Evolutionary conservation across 441 rosid genomes (phyloP).

Genomic region (Brassica balearica): DNA sequence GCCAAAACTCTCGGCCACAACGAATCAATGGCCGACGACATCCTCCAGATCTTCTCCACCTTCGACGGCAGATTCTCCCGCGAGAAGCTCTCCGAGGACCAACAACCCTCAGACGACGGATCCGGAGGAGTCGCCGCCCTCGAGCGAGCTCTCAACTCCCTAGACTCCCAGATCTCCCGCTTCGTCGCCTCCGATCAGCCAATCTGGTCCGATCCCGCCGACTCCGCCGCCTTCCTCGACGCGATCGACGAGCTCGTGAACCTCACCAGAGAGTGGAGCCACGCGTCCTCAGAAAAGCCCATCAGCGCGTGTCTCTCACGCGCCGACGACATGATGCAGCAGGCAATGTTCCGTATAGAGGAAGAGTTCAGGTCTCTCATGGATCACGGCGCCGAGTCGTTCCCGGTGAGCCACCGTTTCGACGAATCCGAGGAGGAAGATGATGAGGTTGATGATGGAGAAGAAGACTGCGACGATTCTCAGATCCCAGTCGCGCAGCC

Average conservation of each 20-base stretch:
- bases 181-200: conserved; percentile 68
- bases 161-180: conserved; percentile 81
- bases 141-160: conserved; percentile 57
- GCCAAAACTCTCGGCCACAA: conserved; percentile 87
- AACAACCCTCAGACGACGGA: conserved; percentile 53
- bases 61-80: conserved; percentile 93
- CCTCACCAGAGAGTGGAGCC: conserved; percentile 57
- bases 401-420: conserved; percentile 53
- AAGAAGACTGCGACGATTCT: conserved; percentile 43
- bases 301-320: conserved; percentile 59
- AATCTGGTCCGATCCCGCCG: conserved; percentile 89
- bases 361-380: conserved; percentile 81
- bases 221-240: conserved; percentile 79
- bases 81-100: conserved; percentile 62
- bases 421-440: conserved; percentile 64
- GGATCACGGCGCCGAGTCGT: conserved; percentile 79
- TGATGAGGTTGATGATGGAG: conserved; percentile 51
- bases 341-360: conserved; percentile 83
- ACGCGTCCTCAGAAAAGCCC: conserved; percentile 59
- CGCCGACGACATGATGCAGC: conserved; percentile 87
- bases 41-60: conserved; percentile 87
- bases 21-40: conserved; percentile 83
- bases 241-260: conserved; percentile 72
- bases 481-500: conserved; percentile 89
- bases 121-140: conserved; percentile 54